Percentiles rank a stretch among this genome's conserved stretches.
Conservation (phyloP, 129 eudicot genomes). For the Smallanthus sonchifolius region DNA sequence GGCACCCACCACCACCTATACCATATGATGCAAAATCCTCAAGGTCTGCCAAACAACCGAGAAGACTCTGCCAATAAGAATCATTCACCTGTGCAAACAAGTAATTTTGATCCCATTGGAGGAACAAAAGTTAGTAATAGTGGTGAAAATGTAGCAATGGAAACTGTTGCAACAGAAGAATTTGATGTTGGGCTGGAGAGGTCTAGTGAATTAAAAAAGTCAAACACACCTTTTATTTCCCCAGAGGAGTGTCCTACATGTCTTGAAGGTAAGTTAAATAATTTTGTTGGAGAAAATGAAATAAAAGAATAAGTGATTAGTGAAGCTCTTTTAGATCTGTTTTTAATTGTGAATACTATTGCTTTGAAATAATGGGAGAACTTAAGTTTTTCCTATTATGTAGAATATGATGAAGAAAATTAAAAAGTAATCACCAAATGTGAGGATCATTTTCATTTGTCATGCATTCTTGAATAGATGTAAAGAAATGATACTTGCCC, state of each 20-base stretch:
- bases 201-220: constrained; percentile 58
- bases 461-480: constrained; percentile 97
- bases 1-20: constrained; percentile 72
- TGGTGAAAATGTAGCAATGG: constrained; percentile 25
- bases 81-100: constrained; percentile 28
- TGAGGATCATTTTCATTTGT: constrained; percentile 88
- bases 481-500: constrained; percentile 95
- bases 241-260: constrained; percentile 93
- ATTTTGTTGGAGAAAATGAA: not conserved
- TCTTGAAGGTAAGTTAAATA: constrained; percentile 67
- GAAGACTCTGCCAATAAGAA: constrained; percentile 30
- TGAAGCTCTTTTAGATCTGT: not conserved
- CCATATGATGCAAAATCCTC: constrained; percentile 68
- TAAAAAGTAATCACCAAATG: constrained; percentile 85
- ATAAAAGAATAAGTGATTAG: not conserved
- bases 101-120: constrained; percentile 28
- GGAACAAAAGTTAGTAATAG: constrained; percentile 27
- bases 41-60: constrained; percentile 33
- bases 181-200: constrained; percentile 49
- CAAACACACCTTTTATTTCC: constrained; percentile 37
- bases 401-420: constrained; percentile 89
- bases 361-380: not conserved
- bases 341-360: not conserved
- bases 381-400: constrained; percentile 5
- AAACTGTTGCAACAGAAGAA: constrained; percentile 40